Percentiles rank a stretch among this genome's conserved stretches.
Conservation (phyloP, 768 basidiomycete species). For the Tulasnella sp. region DNA sequence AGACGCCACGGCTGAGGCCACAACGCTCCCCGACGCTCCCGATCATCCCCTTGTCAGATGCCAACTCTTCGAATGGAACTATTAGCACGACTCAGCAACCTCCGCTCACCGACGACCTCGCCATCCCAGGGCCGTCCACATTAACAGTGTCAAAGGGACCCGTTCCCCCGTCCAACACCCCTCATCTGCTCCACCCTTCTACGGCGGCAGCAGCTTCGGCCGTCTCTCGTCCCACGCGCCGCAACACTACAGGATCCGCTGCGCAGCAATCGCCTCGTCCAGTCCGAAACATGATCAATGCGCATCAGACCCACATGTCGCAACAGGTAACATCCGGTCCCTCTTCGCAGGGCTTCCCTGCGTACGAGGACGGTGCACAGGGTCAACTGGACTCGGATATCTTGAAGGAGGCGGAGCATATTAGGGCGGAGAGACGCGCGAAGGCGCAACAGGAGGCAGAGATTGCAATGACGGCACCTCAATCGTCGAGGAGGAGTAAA, state of each 20-base stretch:
- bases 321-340: slow-evolving; percentile 6
- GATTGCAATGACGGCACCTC: slow-evolving; percentile 37
- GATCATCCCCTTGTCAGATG: background rate
- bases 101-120: too few species aligned
- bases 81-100: too few species aligned
- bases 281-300: background rate
- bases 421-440: slow-evolving; percentile 63
- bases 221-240: slow-evolving; percentile 1
- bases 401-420: slow-evolving; percentile 78
- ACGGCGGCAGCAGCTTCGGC: background rate
- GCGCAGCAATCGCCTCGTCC: background rate
- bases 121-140: background rate
- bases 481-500: slow-evolving; percentile 8
- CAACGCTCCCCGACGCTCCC: slow-evolving; percentile 1
- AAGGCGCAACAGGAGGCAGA: slow-evolving; percentile 59
- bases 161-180: background rate
- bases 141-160: background rate
- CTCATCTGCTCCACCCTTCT: slow-evolving; percentile 2
- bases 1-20: background rate
- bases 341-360: background rate
- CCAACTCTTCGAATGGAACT: background rate
- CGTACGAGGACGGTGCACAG: background rate
- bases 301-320: slow-evolving; percentile 10
- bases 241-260: slow-evolving; percentile 11
- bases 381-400: slow-evolving; percentile 59